phyloP scores from a whole-genome alignment of 441 rosid genomes.

The Eutrema salsugineum region DNA sequence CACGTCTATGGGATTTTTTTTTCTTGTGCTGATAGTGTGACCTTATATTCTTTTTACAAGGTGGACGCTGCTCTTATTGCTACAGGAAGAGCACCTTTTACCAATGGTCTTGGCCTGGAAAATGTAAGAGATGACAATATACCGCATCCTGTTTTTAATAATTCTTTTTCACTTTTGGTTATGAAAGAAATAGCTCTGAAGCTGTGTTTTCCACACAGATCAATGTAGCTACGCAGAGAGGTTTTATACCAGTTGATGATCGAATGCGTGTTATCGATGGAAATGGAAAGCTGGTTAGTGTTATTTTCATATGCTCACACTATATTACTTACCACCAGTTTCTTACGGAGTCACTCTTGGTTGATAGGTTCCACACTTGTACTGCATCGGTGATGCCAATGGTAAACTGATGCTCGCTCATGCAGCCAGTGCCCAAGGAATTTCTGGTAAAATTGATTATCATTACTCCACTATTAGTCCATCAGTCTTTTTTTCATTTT shows the following conservation, averaged over 20 bases:
- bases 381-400: constrained; percentile 88
- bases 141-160: not conserved
- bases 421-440: constrained; percentile 99
- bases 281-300: constrained; percentile 70
- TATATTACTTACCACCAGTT: not conserved
- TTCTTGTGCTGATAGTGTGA: constrained; percentile 1
- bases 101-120: constrained; percentile 92
- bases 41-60: constrained; percentile 37
- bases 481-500: not conserved
- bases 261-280: constrained; percentile 84
- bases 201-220: constrained; percentile 42
- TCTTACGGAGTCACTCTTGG: constrained; percentile 20
- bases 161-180: not conserved
- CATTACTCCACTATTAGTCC: not conserved
- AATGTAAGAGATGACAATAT: constrained; percentile 41
- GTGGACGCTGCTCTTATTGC: constrained; percentile 97
- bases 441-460: constrained; percentile 59
- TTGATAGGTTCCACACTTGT: constrained; percentile 66
- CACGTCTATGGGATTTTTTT: not conserved
- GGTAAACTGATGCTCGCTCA: constrained; percentile 99
- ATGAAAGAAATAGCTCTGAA: constrained; percentile 2
- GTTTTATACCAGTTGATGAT: constrained; percentile 93
- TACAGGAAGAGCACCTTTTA: constrained; percentile 97
- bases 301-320: not conserved
- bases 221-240: constrained; percentile 79